Percentiles rank a stretch among this genome's conserved stretches.
phyloP scores from a whole-genome alignment of 2,329 filamentous ascomycete genomes.

The Arthrobotrys pseudoclavata region DNA sequence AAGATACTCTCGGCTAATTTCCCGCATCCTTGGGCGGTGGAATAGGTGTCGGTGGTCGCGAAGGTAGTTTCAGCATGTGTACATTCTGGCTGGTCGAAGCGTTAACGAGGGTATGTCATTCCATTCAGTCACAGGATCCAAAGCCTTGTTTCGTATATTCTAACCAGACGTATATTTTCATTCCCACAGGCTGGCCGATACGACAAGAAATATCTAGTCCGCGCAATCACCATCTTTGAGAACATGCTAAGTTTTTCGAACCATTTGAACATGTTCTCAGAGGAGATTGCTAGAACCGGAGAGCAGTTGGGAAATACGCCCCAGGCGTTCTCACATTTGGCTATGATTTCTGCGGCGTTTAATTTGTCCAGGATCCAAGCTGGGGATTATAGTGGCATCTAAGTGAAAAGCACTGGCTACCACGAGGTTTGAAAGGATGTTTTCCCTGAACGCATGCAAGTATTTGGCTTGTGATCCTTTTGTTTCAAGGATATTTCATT shows the following conservation, averaged over 20 bases:
- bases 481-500: slow-evolving; percentile 5
- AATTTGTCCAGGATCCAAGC: slow-evolving; percentile 73
- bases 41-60: slow-evolving; percentile 78
- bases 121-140: slow-evolving; percentile 2
- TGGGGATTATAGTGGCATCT: slow-evolving; percentile 34
- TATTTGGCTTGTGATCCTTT: slow-evolving; percentile 8
- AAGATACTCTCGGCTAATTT: slow-evolving; percentile 50
- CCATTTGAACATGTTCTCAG: slow-evolving; percentile 82
- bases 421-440: not conserved
- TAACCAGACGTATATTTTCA: not conserved
- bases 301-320: slow-evolving; percentile 85
- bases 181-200: slow-evolving; percentile 66
- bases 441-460: not conserved
- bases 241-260: slow-evolving; percentile 83
- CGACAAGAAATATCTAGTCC: slow-evolving; percentile 74
- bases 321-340: slow-evolving; percentile 82
- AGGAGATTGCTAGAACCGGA: slow-evolving; percentile 80
- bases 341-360: slow-evolving; percentile 81
- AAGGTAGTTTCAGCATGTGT: slow-evolving; percentile 85
- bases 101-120: slow-evolving; percentile 73
- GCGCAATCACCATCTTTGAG: slow-evolving; percentile 79
- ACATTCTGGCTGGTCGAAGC: slow-evolving; percentile 87
- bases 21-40: slow-evolving; percentile 50
- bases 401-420: not conserved
- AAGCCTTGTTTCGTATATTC: not conserved